Percentiles rank a stretch among this genome's conserved stretches.
Evolutionary conservation across 108 stramenopile genomes (phyloP).

Genomic region (Nitzschia inconspicua): DNA sequence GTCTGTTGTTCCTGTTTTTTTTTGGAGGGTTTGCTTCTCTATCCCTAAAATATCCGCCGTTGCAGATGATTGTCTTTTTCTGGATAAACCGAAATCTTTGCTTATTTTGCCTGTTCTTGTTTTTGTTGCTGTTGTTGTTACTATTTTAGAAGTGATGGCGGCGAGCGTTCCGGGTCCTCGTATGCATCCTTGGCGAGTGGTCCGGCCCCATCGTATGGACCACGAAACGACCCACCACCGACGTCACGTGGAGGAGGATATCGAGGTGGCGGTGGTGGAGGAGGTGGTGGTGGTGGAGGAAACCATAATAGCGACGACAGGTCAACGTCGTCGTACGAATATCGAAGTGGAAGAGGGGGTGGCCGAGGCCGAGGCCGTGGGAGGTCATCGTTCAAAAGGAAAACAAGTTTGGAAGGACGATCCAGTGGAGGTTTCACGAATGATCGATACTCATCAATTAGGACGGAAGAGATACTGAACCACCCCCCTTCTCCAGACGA

Average conservation of each 20-base stretch:
- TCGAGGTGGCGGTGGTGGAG: neutral
- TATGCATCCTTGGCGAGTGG: slow-evolving; percentile 23
- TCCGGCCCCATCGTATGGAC: slow-evolving; percentile 3
- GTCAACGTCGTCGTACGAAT: neutral
- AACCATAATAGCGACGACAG: neutral
- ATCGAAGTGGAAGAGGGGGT: neutral
- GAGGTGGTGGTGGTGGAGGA: slow-evolving; percentile 2
- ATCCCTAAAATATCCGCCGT: too few species aligned
- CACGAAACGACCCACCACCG: neutral
- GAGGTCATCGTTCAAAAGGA: neutral
- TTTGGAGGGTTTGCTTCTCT: too few species aligned
- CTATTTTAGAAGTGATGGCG: too few species aligned
- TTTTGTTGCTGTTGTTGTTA: too few species aligned
- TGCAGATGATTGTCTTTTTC: too few species aligned
- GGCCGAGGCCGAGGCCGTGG: slow-evolving; percentile 1
- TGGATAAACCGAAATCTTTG: too few species aligned
- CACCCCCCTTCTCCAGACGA: neutral
- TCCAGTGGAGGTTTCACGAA: slow-evolving; percentile 2
- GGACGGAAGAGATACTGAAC: neutral
- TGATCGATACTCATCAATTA: slow-evolving; percentile 4
- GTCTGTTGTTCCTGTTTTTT: too few species aligned
- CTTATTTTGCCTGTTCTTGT: too few species aligned
- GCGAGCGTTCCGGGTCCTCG: slow-evolving; percentile 18
- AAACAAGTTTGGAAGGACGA: slow-evolving; percentile 1
- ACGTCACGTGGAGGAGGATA: neutral